Percentiles rank a stretch among this genome's conserved stretches.
These are phyloP conservation scores for Sabuloglossum arenarium DNA, from an alignment of 495 filamentous ascomycete species.

Conservation along the genomic window DNA sequence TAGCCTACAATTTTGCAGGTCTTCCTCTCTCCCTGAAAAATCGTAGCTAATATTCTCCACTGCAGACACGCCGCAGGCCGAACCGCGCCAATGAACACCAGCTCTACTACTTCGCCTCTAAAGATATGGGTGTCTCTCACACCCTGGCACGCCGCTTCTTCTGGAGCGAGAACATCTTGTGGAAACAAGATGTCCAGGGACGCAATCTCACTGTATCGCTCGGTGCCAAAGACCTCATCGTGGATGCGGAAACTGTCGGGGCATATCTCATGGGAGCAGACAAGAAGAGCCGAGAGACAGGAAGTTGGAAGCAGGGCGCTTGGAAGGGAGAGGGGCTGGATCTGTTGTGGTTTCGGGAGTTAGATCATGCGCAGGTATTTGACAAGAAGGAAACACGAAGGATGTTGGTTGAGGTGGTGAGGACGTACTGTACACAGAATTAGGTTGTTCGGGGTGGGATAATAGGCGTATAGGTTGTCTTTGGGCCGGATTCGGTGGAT, in stretches of 20 bases:
- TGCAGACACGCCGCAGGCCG: constrained; percentile 27
- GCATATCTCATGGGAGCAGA: constrained; percentile 26
- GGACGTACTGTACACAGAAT: constrained; percentile 17
- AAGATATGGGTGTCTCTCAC: constrained; percentile 38
- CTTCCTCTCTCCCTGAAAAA: not conserved
- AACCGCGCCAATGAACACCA: constrained; percentile 37
- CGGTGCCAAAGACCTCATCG: constrained; percentile 40
- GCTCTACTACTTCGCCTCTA: constrained; percentile 45
- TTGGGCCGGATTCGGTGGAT: no score
- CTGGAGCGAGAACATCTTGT: constrained; percentile 45
- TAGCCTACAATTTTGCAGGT: constrained; percentile 43
- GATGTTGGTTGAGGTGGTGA: constrained; percentile 21
- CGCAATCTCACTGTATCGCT: constrained; percentile 33
- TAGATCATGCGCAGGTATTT: constrained; percentile 53
- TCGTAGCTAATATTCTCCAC: not conserved
- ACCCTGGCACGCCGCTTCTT: constrained; percentile 40
- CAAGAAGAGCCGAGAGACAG: constrained; percentile 7
- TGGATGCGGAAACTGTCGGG: constrained; percentile 34
- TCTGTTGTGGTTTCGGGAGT: constrained; percentile 35
- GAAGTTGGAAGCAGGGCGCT: constrained; percentile 21
- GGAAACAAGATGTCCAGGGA: constrained; percentile 35
- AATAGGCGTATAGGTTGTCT: not conserved
- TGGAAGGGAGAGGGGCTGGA: constrained; percentile 32
- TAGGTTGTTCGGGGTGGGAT: not conserved
- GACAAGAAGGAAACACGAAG: constrained; percentile 23